Conservation (phyloP, 768 basidiomycete species). For the Lactifluus volemus region DNA sequence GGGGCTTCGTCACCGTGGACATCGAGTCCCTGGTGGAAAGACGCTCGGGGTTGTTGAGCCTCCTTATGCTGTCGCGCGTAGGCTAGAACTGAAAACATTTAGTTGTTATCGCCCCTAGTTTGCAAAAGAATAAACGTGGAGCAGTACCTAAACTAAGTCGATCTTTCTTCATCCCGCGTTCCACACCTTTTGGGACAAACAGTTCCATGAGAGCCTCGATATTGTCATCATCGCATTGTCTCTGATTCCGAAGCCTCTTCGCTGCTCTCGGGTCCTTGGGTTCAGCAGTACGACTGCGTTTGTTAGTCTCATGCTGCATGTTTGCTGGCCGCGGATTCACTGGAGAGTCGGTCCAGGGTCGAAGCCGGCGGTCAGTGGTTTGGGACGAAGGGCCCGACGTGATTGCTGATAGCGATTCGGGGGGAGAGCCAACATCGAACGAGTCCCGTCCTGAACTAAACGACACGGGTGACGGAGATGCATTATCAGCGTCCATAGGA, state of each 20-base stretch:
- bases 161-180: not conserved
- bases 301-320: not conserved
- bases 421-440: not conserved
- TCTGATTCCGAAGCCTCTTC: not conserved
- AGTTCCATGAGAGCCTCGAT: not conserved
- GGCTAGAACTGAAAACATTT: not conserved
- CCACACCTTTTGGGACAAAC: not conserved
- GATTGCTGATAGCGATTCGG: not conserved
- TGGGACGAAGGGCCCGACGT: not conserved
- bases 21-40: not conserved
- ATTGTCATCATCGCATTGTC: not conserved
- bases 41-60: no score
- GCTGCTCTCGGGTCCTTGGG: slow-evolving; percentile 5
- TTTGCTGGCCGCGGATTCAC: not conserved
- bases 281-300: not conserved
- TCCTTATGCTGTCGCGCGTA: not conserved
- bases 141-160: not conserved
- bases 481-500: not conserved
- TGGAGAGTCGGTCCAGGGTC: not conserved
- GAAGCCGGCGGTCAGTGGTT: no score
- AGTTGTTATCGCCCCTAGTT: not conserved
- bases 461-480: not conserved
- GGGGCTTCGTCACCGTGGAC: not conserved
- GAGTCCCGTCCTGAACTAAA: not conserved
- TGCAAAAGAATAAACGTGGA: not conserved